Base-by-base conservation (phyloP, 2,329 filamentous ascomycete species). In the Exophiala spinifera region DNA sequence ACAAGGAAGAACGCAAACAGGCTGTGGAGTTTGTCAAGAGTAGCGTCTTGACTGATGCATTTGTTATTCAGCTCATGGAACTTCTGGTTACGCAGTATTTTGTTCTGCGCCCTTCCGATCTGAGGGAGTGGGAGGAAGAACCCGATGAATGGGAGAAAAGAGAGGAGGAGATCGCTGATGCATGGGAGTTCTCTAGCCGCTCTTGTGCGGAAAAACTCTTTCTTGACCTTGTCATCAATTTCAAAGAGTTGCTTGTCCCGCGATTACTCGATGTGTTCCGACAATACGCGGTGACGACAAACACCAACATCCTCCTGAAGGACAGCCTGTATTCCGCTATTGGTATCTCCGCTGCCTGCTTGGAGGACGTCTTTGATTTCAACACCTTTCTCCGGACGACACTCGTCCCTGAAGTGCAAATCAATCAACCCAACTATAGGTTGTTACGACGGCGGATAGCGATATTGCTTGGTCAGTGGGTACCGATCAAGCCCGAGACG, bases 281-380 rank as follows among this genome's bases (percentile, higher is more conserved):
- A 61, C 84, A 83, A 6, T 88, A 91, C 51, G 85, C 89, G 56
- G 82, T 83, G n/a, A 76, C 77, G 3, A 74, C 82, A 10, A 84
- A 84, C 57, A 77, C 78, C 39, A 85, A 94, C 60, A 81, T 97
- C 11, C 79, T 94, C 14, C 84, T 88, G 56, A 97, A 96, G 68
- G 94, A 99, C 68, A 92, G 92, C 0, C 85, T 97, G 1, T 99
- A 99, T 67, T 95, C 89, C 4, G 91, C 92, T 10, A 86, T 99
- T 74, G 91, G 92, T 2, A 79, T 96, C 47, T 84, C 94, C 0
- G 89, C 91, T 1, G 80, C 89, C 1, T 85, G 91, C 36, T 75
- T 97, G 14, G 79, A 86, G 55, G 76, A 85, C 44, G 77, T 83
- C 10, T 83, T 96, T 60, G 88, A 97, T 70, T 97, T 97, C 72